A percentile compares a stretch with the other conserved stretches of the same genome.
Evolutionary conservation across 352 stramenopile genomes (phyloP).

Genomic region (Globisporangium uncinulatum): DNA sequence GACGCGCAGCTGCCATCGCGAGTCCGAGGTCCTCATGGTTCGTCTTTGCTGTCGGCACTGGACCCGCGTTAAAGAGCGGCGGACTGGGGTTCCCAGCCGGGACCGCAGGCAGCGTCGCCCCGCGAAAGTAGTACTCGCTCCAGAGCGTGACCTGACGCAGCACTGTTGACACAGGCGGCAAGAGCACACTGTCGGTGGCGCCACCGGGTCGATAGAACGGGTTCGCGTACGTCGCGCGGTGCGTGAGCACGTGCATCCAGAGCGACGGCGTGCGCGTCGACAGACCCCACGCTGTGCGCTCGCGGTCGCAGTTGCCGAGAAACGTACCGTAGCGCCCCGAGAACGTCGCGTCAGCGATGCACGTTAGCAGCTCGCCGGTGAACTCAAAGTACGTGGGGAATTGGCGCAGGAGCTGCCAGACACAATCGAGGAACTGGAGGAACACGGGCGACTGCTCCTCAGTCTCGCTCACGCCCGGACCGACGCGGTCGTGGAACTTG

Average conservation of each 20-base stretch:
- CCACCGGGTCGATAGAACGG: slow-evolving; percentile 53
- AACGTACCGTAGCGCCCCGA: slow-evolving; percentile 84
- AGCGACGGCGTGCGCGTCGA: slow-evolving; percentile 60
- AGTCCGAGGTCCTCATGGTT: slow-evolving; percentile 48
- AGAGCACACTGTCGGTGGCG: slow-evolving; percentile 29
- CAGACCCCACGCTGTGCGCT: slow-evolving; percentile 48
- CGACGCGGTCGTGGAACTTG: slow-evolving; percentile 87
- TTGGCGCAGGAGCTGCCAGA: slow-evolving; percentile 78
- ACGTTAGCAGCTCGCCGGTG: slow-evolving; percentile 57
- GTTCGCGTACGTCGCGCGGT: slow-evolving; percentile 46
- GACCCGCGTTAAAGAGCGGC: slow-evolving; percentile 26
- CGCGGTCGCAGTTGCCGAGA: slow-evolving; percentile 82
- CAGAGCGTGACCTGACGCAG: slow-evolving; percentile 73
- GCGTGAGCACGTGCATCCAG: slow-evolving; percentile 50
- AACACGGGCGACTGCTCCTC: slow-evolving; percentile 87
- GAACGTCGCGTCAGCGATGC: slow-evolving; percentile 65
- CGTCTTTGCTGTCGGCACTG: slow-evolving; percentile 10
- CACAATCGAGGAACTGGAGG: slow-evolving; percentile 87
- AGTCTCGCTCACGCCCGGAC: slow-evolving; percentile 54
- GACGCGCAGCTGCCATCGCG: slow-evolving; percentile 47
- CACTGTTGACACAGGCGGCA: slow-evolving; percentile 49
- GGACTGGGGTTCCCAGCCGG: slow-evolving; percentile 38
- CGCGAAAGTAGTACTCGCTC: slow-evolving; percentile 78
- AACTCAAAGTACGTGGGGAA: slow-evolving; percentile 88
- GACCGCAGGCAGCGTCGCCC: slow-evolving; percentile 33